phyloP scores from a whole-genome alignment of 2,329 filamentous ascomycete species.

The Teratosphaeriaceae sp. region DNA sequence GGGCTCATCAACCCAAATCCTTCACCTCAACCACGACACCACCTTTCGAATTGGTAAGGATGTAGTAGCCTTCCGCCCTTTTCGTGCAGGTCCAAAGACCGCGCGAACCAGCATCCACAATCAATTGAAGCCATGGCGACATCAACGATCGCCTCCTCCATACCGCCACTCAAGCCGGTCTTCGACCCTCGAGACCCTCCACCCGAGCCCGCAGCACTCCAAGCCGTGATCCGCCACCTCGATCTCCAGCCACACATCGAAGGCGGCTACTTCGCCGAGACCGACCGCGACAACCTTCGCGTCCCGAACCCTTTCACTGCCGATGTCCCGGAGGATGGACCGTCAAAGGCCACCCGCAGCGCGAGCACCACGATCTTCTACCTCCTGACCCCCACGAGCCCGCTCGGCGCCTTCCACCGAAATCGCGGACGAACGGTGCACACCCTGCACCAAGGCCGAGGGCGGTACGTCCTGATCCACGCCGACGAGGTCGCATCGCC shows the following conservation, averaged over 20 bases:
- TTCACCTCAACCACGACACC: too few species aligned
- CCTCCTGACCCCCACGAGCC: slow-evolving; percentile 50
- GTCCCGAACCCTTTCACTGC: slow-evolving; percentile 50
- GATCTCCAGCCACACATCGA: slow-evolving; percentile 52
- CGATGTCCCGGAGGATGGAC: slow-evolving; percentile 29
- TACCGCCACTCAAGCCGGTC: slow-evolving; percentile 18
- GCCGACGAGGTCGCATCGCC: slow-evolving; percentile 38
- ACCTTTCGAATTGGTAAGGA: too few species aligned
- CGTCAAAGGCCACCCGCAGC: slow-evolving; percentile 36
- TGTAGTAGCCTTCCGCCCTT: too few species aligned
- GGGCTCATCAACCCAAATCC: too few species aligned
- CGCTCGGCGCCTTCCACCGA: slow-evolving; percentile 56
- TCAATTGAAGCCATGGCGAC: slow-evolving; percentile 3
- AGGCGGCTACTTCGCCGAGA: slow-evolving; percentile 59
- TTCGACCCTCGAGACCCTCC: slow-evolving; percentile 16
- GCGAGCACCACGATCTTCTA: slow-evolving; percentile 60
- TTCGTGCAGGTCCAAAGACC: background rate
- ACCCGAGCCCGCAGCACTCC: slow-evolving; percentile 26
- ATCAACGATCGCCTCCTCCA: slow-evolving; percentile 18
- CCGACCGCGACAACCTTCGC: slow-evolving; percentile 46
- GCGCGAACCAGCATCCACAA: background rate
- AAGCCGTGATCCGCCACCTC: slow-evolving; percentile 41
- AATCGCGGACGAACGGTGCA: slow-evolving; percentile 55
- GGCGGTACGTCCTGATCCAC: slow-evolving; percentile 59
- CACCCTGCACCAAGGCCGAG: slow-evolving; percentile 57